These are phyloP conservation scores for Botrytis deweyae DNA, from an alignment of 2,329 filamentous ascomycete species.

Conservation along the genomic window DNA sequence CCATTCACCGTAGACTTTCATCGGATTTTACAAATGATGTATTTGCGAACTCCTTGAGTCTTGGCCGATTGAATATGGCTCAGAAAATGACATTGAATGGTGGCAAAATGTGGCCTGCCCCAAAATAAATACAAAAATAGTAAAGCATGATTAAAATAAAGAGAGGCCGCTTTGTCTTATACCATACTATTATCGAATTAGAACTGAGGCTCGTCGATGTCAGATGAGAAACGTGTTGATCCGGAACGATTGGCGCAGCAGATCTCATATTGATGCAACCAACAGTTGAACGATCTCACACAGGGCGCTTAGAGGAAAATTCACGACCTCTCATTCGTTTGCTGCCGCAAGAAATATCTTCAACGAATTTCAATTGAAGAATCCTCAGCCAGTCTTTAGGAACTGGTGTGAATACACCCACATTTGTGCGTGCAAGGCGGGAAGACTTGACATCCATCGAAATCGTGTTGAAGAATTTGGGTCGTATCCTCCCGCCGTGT, in stretches of 20 bases:
- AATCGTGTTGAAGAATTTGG: not conserved
- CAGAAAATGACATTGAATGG: not conserved
- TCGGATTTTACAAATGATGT: not conserved
- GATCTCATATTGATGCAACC: not conserved
- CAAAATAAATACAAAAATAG: not conserved
- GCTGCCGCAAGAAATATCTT: not conserved
- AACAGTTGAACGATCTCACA: not conserved
- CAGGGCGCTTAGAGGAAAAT: slow-evolving; percentile 3
- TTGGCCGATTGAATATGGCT: not conserved
- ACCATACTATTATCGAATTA: not conserved
- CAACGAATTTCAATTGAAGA: not conserved
- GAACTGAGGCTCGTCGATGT: not conserved
- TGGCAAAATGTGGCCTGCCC: not conserved
- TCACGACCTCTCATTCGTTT: not conserved
- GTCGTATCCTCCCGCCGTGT: not conserved
- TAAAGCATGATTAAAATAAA: not conserved
- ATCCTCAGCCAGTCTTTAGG: not conserved
- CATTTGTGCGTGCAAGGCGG: not conserved
- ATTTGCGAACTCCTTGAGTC: not conserved
- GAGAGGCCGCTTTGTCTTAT: not conserved
- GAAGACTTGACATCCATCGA: not conserved
- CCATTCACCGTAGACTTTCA: not conserved
- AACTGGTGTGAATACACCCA: not conserved
- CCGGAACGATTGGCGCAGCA: not conserved
- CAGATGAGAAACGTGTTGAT: slow-evolving; percentile 3